phyloP scores from a whole-genome alignment of 2,329 filamentous ascomycete species.

The Fusarium agapanthi region DNA sequence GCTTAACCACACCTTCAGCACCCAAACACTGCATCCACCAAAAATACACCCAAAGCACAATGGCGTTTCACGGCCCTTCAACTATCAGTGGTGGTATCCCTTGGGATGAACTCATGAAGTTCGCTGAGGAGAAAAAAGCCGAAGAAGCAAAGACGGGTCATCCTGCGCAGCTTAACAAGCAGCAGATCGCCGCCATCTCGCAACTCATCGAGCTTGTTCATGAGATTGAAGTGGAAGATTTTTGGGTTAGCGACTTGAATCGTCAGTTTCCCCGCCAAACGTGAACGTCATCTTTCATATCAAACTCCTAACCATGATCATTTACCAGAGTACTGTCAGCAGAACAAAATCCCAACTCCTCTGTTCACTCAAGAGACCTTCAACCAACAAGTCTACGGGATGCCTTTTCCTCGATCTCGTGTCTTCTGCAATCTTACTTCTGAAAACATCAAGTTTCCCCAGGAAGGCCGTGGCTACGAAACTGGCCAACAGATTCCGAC shows the following conservation, averaged over 20 bases:
- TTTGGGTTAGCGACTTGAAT: conserved; percentile 44
- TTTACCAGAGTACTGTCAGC: conserved; percentile 22
- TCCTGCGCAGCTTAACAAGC: conserved; percentile 49
- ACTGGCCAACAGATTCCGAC: conserved; percentile 41
- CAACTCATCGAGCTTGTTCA: conserved; percentile 47
- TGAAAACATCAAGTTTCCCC: conserved; percentile 37
- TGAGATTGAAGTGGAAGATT: conserved; percentile 42
- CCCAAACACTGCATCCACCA: background rate
- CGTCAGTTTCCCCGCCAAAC: conserved; percentile 26
- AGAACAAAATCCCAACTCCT: background rate
- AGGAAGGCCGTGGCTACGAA: conserved; percentile 48
- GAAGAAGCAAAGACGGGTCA: conserved; percentile 22
- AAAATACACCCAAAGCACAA: background rate
- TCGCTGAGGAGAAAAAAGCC: conserved; percentile 25
- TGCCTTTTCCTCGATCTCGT: conserved; percentile 37
- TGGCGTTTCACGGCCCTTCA: background rate
- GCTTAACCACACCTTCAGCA: background rate
- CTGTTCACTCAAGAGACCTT: conserved; percentile 13
- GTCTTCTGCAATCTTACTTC: conserved; percentile 38
- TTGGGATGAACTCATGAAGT: conserved; percentile 31
- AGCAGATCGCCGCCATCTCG: conserved; percentile 52
- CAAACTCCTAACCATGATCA: background rate
- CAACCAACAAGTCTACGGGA: conserved; percentile 26
- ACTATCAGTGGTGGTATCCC: conserved; percentile 5
- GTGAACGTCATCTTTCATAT: background rate